Evolutionary conservation across 2,329 filamentous ascomycete species (phyloP).

Genomic region (Diaporthe capsici): DNA sequence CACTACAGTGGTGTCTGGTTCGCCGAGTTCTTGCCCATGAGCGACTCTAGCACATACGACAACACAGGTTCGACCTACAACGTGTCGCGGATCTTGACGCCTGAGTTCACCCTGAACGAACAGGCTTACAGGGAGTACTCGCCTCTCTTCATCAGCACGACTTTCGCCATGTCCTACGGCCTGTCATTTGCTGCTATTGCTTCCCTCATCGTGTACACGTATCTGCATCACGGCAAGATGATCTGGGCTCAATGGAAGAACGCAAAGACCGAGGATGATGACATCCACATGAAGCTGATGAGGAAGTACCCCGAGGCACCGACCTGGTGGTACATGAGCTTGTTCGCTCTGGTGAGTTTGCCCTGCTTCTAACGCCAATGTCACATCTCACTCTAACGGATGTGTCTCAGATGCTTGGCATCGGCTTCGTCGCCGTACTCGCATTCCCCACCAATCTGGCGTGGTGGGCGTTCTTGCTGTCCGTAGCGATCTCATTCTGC

Average conservation of each 20-base stretch:
- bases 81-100: conserved; percentile 72
- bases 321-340: conserved; percentile 73
- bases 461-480: conserved; percentile 81
- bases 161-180: conserved; percentile 79
- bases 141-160: conserved; percentile 78
- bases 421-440: conserved; percentile 69
- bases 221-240: conserved; percentile 75
- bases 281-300: conserved; percentile 77
- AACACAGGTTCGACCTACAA: conserved; percentile 77
- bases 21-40: conserved; percentile 75
- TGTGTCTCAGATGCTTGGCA: conserved; percentile 61
- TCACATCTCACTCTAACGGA: conserved; percentile 35
- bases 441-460: conserved; percentile 76
- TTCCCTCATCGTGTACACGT: conserved; percentile 77
- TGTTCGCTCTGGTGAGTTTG: conserved; percentile 67
- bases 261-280: conserved; percentile 71
- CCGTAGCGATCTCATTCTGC: conserved; percentile 73
- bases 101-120: conserved; percentile 73
- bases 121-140: conserved; percentile 77
- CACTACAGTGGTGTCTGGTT: conserved; percentile 79
- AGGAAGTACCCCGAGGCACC: conserved; percentile 73
- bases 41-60: conserved; percentile 78
- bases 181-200: conserved; percentile 80
- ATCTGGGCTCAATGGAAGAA: conserved; percentile 75
- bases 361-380: not conserved